Base-by-base conservation (phyloP, 129 eudicot species). In the Scalesia atractyloides region DNA sequence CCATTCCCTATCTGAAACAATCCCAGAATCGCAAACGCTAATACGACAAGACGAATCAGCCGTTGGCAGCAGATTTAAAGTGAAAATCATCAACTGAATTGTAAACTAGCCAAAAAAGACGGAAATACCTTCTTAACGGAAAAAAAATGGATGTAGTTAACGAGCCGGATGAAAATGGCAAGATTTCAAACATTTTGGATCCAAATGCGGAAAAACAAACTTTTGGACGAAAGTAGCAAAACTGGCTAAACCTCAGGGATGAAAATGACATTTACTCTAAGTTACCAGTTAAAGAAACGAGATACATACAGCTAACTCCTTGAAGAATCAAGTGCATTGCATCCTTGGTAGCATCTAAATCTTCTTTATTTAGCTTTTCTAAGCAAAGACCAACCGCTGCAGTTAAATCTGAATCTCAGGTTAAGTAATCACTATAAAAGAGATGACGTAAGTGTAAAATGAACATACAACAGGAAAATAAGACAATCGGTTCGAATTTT, bases 371-470 rank as follows among this genome's bases (percentile, higher is more conserved):
- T 88, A 94, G 90, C 82, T 86, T 86, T 85, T 94, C 97, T 72
- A 94, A 77, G 44, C 82, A 81, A 83, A 94, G 91, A 44, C 98
- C 98, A 74, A 86, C 58, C 57, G 92, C 97, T n/a, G 98, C 97
- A 68, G 97, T 94, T 58, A 94, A 46, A 81, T 94, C 97, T 94
- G 85, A 66, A 79, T 66, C 73, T 73, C 64, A 67, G 49, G 70
- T 85, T 73, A 93, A 89, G 88, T 52, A 67, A 60, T 48, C 73
- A 62, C 82, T 22, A 12, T 9, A 72, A 82, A 44, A 12, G 13
- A 72, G 30, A 58, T 33, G 9, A 60, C 15, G 26, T 37, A 70
- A 58, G n/a, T 19, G 62, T 30, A 73, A 53, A 76, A 18, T 15
- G 43, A 9, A 20, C 36, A 71, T 41, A 30, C 54, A 59, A 36